Evolutionary conservation across 495 filamentous ascomycete genomes (phyloP), one percentile per base, ranked within the genome.

Genomic region (Penicillium paxilli): DNA sequence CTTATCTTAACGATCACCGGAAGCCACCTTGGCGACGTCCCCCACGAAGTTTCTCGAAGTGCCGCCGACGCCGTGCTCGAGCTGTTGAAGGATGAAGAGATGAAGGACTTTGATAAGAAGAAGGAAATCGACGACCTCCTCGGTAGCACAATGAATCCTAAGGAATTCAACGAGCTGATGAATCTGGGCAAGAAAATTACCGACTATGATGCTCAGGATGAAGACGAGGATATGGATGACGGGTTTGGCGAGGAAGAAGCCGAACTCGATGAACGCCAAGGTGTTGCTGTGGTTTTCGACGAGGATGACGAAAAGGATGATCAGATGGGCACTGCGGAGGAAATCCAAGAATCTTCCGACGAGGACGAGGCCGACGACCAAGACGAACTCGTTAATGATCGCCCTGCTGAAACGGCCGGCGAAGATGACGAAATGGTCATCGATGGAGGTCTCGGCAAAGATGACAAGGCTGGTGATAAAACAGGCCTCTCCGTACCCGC

Each of bases 151-250:
- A 86, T 96, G 79, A 85, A 81, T 26, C 84, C 90, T 1, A 96
- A 98, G 67, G 87, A 96, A 64, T 99, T 96, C 72, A 98, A 97
- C 63, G 94, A 98, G 72, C 75, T 98, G 44, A 87, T 98, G 45
- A 99, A 96, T 67, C 79, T 99, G 5, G 91, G 93, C 26, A 99
- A 98, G 78, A 99, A 99, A 72, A 96, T 99, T 59, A 98, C 95
- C 24, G 94, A 99, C 70, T 99, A 97, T 76, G 90, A 96, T 70
- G 91, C 90, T 25, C 92, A 97, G 64, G 93, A 97, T 62, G 94
- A 98, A 22, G 93, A 97, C 62, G 94, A 96, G 52, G 85, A 91
- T 30, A 89, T 92, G 85, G 88, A 81, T 23, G 82, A 77, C 22
- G 82, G 69, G 7, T 77, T 86, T 42, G 85, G 80, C 10, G 80